A percentile compares a stretch with the other conserved stretches of the same genome.
These are phyloP conservation scores for Bruguiera gymnorhiza DNA, from an alignment of 345 rosid genomes.

Conservation along the genomic window DNA sequence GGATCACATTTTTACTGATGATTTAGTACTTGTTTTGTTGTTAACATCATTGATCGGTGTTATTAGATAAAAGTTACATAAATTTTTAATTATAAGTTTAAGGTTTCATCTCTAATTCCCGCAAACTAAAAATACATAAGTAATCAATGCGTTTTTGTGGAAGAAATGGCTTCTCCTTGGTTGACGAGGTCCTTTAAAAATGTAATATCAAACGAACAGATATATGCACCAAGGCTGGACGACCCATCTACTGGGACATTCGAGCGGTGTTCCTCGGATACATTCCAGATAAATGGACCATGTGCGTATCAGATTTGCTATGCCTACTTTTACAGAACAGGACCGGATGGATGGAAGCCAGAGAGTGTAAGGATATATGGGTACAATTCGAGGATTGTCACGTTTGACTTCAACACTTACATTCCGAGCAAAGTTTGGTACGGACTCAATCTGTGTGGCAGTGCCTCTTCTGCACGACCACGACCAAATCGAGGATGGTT, in stretches of 20 bases:
- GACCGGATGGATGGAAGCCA: constrained; percentile 30
- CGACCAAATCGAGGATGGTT: constrained; percentile 10
- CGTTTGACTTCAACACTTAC: constrained; percentile 11
- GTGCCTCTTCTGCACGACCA: constrained; percentile 38
- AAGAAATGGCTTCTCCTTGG: no score
- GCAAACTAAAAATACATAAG: no score
- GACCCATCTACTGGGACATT: constrained; percentile 23
- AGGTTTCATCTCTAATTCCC: no score
- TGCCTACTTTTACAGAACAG: constrained; percentile 23
- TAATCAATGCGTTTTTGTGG: no score
- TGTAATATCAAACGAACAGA: constrained; percentile 10
- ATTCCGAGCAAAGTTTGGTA: constrained; percentile 22
- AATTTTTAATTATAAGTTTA: no score
- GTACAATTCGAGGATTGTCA: constrained; percentile 13
- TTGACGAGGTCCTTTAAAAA: background rate
- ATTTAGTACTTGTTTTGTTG: no score
- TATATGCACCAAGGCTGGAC: constrained; percentile 29
- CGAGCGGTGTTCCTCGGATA: constrained; percentile 30
- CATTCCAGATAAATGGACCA: constrained; percentile 26
- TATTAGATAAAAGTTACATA: no score
- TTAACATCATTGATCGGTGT: no score
- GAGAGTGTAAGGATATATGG: constrained; percentile 20
- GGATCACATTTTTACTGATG: no score
- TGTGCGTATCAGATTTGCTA: constrained; percentile 32
- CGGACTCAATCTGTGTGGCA: constrained; percentile 20